Conservation (phyloP, 768 basidiomycete genomes). For the Suillus hirtellus region DNA sequence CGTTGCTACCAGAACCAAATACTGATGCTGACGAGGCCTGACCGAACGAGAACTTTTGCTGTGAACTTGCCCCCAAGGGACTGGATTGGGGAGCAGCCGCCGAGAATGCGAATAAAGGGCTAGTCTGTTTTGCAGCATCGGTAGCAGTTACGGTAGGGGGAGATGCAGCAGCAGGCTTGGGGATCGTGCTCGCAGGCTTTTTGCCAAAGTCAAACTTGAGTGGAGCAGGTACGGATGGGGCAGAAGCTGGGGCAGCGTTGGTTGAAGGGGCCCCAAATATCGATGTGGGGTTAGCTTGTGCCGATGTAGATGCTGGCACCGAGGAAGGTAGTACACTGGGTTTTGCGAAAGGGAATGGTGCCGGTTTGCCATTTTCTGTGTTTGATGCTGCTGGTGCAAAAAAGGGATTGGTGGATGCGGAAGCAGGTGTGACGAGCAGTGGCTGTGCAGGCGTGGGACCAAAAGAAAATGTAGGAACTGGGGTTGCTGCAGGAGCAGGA, state of each 20-base stretch:
- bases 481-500: slow-evolving; percentile 11
- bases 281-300: slow-evolving; percentile 22
- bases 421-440: not conserved
- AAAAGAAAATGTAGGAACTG: slow-evolving; percentile 11
- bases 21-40: not conserved
- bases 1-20: not conserved
- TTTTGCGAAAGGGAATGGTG: slow-evolving; percentile 10
- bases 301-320: slow-evolving; percentile 2
- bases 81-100: slow-evolving; percentile 11
- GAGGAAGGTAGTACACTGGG: slow-evolving; percentile 23
- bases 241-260: slow-evolving; percentile 8
- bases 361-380: slow-evolving; percentile 15
- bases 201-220: slow-evolving; percentile 17
- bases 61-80: slow-evolving; percentile 9
- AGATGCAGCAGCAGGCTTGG: slow-evolving; percentile 1
- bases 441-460: slow-evolving; percentile 5
- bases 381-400: slow-evolving; percentile 5
- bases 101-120: slow-evolving; percentile 26
- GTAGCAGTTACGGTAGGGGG: slow-evolving; percentile 3
- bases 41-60: slow-evolving; percentile 1
- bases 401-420: slow-evolving; percentile 4
- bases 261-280: slow-evolving; percentile 17
- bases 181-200: slow-evolving; percentile 4
- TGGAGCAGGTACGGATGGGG: slow-evolving; percentile 13
- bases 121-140: slow-evolving; percentile 17